Conservation (phyloP, 2,329 filamentous ascomycete genomes). For the Penicillium sp. region DNA sequence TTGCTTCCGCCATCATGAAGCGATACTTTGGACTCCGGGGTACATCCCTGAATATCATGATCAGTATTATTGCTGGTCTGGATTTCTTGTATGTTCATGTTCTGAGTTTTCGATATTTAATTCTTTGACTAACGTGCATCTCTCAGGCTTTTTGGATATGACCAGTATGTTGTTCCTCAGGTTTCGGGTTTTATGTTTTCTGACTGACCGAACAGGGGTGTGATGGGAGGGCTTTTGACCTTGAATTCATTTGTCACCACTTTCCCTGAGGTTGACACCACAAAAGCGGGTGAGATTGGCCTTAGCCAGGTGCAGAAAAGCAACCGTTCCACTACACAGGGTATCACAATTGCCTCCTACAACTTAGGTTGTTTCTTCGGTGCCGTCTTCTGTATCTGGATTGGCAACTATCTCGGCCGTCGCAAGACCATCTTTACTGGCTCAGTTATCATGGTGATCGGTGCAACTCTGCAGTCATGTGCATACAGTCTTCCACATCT, state of each 20-base stretch:
- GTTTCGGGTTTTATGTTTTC: neutral
- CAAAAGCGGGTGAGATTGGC: slow-evolving; percentile 28
- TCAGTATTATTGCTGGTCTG: slow-evolving; percentile 69
- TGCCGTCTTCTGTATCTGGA: slow-evolving; percentile 51
- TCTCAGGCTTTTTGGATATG: slow-evolving; percentile 58
- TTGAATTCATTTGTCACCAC: slow-evolving; percentile 60
- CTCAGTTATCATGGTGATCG: slow-evolving; percentile 52
- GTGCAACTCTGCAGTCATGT: slow-evolving; percentile 49
- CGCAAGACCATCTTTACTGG: slow-evolving; percentile 52
- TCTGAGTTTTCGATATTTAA: neutral
- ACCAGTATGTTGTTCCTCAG: slow-evolving; percentile 51
- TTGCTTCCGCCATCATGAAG: slow-evolving; percentile 23
- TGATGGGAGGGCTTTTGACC: slow-evolving; percentile 74
- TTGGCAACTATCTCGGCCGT: slow-evolving; percentile 54
- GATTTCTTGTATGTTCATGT: slow-evolving; percentile 59
- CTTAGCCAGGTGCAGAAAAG: slow-evolving; percentile 25
- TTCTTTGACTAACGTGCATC: slow-evolving; percentile 5
- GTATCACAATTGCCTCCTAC: slow-evolving; percentile 44
- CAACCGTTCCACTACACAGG: slow-evolving; percentile 48
- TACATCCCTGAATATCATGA: slow-evolving; percentile 65
- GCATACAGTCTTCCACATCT: slow-evolving; percentile 51
- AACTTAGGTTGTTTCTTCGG: slow-evolving; percentile 54
- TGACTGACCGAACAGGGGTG: slow-evolving; percentile 46
- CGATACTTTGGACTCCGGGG: slow-evolving; percentile 67
- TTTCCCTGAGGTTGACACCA: slow-evolving; percentile 57